phyloP scores from a whole-genome alignment of 2,329 filamentous ascomycete species.

The Xylaria sp. region DNA sequence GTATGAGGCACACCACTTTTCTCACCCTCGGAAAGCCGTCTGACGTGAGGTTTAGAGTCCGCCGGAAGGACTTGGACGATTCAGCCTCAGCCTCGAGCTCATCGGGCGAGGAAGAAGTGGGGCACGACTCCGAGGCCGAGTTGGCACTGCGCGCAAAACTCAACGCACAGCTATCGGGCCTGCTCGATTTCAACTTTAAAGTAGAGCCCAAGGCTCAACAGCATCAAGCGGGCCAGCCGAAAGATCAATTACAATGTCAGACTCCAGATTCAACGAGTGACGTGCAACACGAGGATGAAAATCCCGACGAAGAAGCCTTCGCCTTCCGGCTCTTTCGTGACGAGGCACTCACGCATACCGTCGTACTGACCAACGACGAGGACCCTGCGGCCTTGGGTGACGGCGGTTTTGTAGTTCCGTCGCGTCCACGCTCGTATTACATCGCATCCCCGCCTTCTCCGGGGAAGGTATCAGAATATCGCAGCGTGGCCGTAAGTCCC shows the following conservation, averaged over 20 bases:
- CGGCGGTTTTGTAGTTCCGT: constrained; percentile 53
- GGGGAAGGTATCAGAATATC: constrained; percentile 53
- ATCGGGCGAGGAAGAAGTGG: constrained; percentile 45
- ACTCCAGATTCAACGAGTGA: constrained; percentile 33
- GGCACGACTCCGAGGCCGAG: constrained; percentile 48
- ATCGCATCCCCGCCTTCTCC: constrained; percentile 54
- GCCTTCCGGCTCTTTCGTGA: constrained; percentile 68
- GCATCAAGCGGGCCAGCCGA: constrained; percentile 22
- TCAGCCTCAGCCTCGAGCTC: constrained; percentile 45
- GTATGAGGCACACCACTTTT: constrained; percentile 47
- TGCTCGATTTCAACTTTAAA: constrained; percentile 55
- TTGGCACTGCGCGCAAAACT: constrained; percentile 56
- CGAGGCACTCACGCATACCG: constrained; percentile 56
- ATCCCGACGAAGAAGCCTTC: constrained; percentile 56
- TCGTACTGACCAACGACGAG: constrained; percentile 59
- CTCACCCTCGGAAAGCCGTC: constrained; percentile 23
- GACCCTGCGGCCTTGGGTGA: constrained; percentile 50
- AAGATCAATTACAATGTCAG: constrained; percentile 33
- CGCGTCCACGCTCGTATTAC: constrained; percentile 61
- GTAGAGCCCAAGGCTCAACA: constrained; percentile 15
- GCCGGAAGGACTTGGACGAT: constrained; percentile 63
- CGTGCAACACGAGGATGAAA: constrained; percentile 21
- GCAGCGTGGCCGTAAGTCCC: constrained; percentile 60
- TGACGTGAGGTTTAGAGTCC: constrained; percentile 55
- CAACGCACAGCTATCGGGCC: constrained; percentile 59